phyloP scores from a whole-genome alignment of 345 rosid species.

The Arabidopsis suecica region DNA sequence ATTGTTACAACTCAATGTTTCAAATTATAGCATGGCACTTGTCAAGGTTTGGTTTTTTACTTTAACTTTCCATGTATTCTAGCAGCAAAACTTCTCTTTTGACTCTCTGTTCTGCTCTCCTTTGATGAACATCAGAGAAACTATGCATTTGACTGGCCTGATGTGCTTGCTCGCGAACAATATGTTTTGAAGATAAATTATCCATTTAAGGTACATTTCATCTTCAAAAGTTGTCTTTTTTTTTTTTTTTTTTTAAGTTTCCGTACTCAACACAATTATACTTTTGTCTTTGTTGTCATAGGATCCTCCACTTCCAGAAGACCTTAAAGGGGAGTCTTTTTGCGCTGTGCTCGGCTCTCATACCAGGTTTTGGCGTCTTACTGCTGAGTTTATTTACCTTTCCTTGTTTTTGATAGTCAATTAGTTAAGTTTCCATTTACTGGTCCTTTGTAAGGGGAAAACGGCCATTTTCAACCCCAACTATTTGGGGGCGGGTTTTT shows the following conservation, averaged over 20 bases:
- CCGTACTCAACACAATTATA: too few species aligned
- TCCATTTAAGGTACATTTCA: slow-evolving; percentile 70
- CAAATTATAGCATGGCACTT: slow-evolving; percentile 72
- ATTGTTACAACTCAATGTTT: slow-evolving; percentile 63
- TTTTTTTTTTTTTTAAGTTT: too few species aligned
- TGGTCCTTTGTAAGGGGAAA: background rate
- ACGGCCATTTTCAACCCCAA: too few species aligned
- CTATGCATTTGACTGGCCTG: slow-evolving; percentile 73
- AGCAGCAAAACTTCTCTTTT: background rate
- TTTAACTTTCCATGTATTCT: too few species aligned
- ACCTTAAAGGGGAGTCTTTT: too few species aligned
- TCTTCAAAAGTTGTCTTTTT: background rate
- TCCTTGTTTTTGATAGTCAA: too few species aligned
- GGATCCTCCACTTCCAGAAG: too few species aligned
- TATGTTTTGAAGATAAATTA: slow-evolving; percentile 78
- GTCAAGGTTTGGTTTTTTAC: slow-evolving; percentile 63
- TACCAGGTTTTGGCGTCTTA: too few species aligned
- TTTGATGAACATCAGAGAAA: slow-evolving; percentile 57
- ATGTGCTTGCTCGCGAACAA: slow-evolving; percentile 72
- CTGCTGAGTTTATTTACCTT: background rate
- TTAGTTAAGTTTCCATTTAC: too few species aligned
- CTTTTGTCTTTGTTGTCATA: too few species aligned
- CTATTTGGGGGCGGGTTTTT: too few species aligned
- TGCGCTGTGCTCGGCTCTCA: too few species aligned
- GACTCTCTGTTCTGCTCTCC: slow-evolving; percentile 26